These are phyloP conservation scores for Venturiaceae sp. DNA, from an alignment of 2,329 filamentous ascomycete genomes.

Conservation along the genomic window DNA sequence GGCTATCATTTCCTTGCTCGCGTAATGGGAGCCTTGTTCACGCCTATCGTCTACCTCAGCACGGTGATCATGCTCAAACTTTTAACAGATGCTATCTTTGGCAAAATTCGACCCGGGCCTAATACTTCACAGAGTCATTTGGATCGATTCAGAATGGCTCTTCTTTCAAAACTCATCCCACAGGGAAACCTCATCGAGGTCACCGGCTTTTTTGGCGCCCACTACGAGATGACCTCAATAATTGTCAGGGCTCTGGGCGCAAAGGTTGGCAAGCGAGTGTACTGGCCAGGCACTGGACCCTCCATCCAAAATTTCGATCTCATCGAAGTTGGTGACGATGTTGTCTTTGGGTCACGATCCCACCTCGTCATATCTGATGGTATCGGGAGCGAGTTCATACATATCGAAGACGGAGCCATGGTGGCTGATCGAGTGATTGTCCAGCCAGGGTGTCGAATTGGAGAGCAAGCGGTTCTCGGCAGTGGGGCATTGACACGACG, in stretches of 20 bases:
- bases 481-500: conserved; percentile 43
- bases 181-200: conserved; percentile 35
- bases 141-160: conserved; percentile 33
- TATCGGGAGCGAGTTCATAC: conserved; percentile 36
- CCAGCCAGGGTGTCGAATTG: conserved; percentile 41
- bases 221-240: conserved; percentile 46
- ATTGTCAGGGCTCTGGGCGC: conserved; percentile 42
- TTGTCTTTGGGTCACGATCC: conserved; percentile 49
- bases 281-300: conserved; percentile 49
- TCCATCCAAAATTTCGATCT: conserved; percentile 45
- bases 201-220: conserved; percentile 42
- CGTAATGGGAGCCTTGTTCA: conserved; percentile 28
- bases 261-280: conserved; percentile 42
- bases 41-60: conserved; percentile 36
- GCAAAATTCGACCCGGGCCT: conserved; percentile 24
- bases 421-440: conserved; percentile 46
- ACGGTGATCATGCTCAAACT: conserved; percentile 32
- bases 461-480: conserved; percentile 40
- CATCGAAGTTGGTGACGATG: conserved; percentile 46
- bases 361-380: conserved; percentile 45
- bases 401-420: conserved; percentile 42
- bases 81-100: conserved; percentile 30
- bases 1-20: conserved; percentile 42
- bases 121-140: conserved; percentile 24
- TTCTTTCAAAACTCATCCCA: conserved; percentile 38